phyloP scores from a whole-genome alignment of 176 grass and related monocot genomes.

The Pontederia crassipes region DNA sequence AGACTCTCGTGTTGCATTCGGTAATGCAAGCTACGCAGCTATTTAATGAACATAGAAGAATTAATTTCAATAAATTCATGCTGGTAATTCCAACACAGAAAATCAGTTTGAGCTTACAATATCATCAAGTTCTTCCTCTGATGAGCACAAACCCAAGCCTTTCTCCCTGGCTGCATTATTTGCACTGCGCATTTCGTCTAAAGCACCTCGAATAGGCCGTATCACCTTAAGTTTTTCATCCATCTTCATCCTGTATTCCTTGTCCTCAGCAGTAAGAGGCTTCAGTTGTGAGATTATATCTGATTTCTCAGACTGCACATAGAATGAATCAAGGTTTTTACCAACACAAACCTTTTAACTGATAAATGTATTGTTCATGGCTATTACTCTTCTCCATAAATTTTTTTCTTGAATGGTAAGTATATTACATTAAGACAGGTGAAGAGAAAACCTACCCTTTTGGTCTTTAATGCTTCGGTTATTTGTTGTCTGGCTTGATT shows the following conservation, averaged over 20 bases:
- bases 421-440: neutral
- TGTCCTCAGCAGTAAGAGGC: constrained; percentile 67
- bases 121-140: constrained; percentile 81
- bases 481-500: constrained; percentile 51
- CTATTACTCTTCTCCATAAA: too few species aligned
- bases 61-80: constrained; percentile 7
- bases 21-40: constrained; percentile 84
- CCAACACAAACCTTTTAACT: too few species aligned
- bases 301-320: constrained; percentile 48
- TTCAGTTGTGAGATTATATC: constrained; percentile 52
- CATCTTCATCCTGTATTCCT: constrained; percentile 47
- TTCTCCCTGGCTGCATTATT: constrained; percentile 68
- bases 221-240: constrained; percentile 76
- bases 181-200: constrained; percentile 71
- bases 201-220: constrained; percentile 56
- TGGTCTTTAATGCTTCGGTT: constrained; percentile 52
- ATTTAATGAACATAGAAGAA: constrained; percentile 18
- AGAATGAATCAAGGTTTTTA: neutral
- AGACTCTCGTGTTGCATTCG: constrained; percentile 84
- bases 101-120: constrained; percentile 33
- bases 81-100: neutral
- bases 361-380: too few species aligned
- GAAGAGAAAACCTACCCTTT: constrained; percentile 48
- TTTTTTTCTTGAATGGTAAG: too few species aligned
- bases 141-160: constrained; percentile 77